A percentile compares a stretch with the other conserved stretches of the same genome.
Conservation (phyloP, 129 eudicot genomes). For the Dittrichia graveolens region DNA sequence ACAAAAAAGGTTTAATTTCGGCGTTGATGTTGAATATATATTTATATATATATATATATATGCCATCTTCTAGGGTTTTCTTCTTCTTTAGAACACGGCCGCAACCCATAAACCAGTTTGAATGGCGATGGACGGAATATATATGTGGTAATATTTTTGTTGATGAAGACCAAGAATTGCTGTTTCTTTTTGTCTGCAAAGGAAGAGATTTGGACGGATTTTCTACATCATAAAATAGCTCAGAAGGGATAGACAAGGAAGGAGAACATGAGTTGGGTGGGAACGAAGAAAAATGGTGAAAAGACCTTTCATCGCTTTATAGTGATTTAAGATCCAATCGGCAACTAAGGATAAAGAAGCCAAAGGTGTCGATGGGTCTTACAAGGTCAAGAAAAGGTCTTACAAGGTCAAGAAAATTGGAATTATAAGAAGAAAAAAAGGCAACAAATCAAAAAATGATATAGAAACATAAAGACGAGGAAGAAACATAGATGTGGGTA, state of each 20-base stretch:
- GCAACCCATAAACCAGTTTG: background rate
- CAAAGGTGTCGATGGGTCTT: slow-evolving; percentile 52
- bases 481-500: slow-evolving; percentile 16
- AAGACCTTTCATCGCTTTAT: slow-evolving; percentile 11
- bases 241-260: slow-evolving; percentile 98
- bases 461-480: background rate
- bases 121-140: background rate
- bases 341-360: slow-evolving; percentile 3
- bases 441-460: slow-evolving; percentile 64
- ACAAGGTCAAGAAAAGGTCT: slow-evolving; percentile 99
- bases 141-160: background rate
- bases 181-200: background rate
- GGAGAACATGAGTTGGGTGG: slow-evolving; percentile 69
- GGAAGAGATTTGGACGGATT: background rate
- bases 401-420: slow-evolving; percentile 92
- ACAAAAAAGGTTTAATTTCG: background rate
- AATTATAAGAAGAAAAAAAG: slow-evolving; percentile 34
- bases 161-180: background rate
- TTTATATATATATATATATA: too few species aligned
- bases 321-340: slow-evolving; percentile 29
- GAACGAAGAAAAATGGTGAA: slow-evolving; percentile 30
- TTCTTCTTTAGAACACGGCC: background rate
- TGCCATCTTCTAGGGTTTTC: slow-evolving; percentile 23
- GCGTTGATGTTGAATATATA: slow-evolving; percentile 21
- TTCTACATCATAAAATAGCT: slow-evolving; percentile 48